A percentile compares a stretch with the other conserved stretches of the same genome.
These are phyloP conservation scores for Hypoxylon cercidicola DNA, from an alignment of 495 filamentous ascomycete genomes.

Conservation along the genomic window DNA sequence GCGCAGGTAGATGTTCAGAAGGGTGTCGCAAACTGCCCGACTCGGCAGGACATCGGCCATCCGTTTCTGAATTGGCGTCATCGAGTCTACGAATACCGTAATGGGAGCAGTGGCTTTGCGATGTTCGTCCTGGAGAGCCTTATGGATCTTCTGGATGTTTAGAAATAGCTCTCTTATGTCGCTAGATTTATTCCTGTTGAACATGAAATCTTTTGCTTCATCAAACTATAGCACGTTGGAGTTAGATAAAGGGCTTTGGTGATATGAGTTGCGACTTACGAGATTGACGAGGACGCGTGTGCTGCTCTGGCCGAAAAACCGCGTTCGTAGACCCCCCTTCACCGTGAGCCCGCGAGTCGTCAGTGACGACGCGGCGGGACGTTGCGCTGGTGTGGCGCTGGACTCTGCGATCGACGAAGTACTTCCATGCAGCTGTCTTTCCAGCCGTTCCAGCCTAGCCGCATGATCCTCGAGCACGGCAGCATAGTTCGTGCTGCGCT, in stretches of 20 bases:
- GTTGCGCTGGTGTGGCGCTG: conserved; percentile 23
- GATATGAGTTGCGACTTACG: conserved; percentile 47
- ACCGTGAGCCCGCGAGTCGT: conserved; percentile 49
- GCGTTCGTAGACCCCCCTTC: conserved; percentile 47
- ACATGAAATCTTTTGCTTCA: conserved; percentile 51
- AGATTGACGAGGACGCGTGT: conserved; percentile 49
- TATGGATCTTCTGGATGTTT: conserved; percentile 47
- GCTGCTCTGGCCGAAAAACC: conserved; percentile 48
- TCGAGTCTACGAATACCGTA: conserved; percentile 52
- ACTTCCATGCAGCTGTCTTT: conserved; percentile 44
- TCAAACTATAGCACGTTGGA: conserved; percentile 44
- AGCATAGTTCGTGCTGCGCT: conserved; percentile 23
- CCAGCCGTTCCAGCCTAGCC: conserved; percentile 48
- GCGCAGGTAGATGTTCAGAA: conserved; percentile 55
- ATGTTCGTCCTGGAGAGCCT: conserved; percentile 47
- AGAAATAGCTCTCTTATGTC: conserved; percentile 43
- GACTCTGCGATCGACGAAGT: conserved; percentile 35
- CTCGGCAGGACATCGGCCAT: conserved; percentile 53
- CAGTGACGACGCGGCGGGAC: conserved; percentile 39
- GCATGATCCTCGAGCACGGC: conserved; percentile 47
- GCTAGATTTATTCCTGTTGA: conserved; percentile 40
- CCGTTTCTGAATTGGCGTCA: conserved; percentile 53
- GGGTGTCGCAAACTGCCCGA: conserved; percentile 47
- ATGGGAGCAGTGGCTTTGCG: conserved; percentile 48
- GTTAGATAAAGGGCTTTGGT: conserved; percentile 26